Evolutionary conservation across 1,139 yeast genomes (phyloP), one percentile per base, ranked within the genome.

Genomic region (Saccharomyces hybrid): DNA sequence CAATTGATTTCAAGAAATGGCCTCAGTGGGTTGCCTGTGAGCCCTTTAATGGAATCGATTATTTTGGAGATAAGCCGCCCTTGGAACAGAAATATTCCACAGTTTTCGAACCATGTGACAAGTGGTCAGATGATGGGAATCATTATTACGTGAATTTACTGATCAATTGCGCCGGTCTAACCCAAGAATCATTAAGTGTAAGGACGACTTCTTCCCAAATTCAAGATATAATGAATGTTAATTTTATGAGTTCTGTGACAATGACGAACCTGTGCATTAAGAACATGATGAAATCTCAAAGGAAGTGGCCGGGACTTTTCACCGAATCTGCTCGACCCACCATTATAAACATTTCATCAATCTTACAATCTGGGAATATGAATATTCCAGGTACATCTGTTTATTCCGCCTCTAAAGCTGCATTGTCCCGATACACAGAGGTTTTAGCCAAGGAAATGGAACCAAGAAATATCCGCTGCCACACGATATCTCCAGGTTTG

Each of bases 371-470:
- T 55, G 16, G 20, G 54, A 16, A 49, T 54, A 20, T 23, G 41
- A 38, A 38, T 5, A 16, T 76, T 1, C 71, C 75, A 60, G 98
- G 98, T 0, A 81, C 96, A 0, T 63, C 86, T 0, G 84, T 87
- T 0, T 93, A 93, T 67, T 76, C 89, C 0, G 93, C 96, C 0
- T 76, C 89, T 51, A 93, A 93, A 67, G 86, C 90, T 0, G 98
- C 95, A 0, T 61, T 87, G 13, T 65, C 79, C 50, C 88, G 87
- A 4, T 86, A 89, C 62, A 80, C 95, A 0, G 71, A 74, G 49
- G 73, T 86, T 0, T 68, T 89, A 49, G 84, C 93, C 0, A 64
- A 69, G 2, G 99, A 93, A 62, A 69, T 86, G 55, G 78, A 77
- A 9, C 54, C 75, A 0, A 69, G 72, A 46, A 71, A 74, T 1